These are phyloP conservation scores for Chaetomiaceae sp. DNA, from an alignment of 2,329 filamentous ascomycete genomes.

Conservation along the genomic window DNA sequence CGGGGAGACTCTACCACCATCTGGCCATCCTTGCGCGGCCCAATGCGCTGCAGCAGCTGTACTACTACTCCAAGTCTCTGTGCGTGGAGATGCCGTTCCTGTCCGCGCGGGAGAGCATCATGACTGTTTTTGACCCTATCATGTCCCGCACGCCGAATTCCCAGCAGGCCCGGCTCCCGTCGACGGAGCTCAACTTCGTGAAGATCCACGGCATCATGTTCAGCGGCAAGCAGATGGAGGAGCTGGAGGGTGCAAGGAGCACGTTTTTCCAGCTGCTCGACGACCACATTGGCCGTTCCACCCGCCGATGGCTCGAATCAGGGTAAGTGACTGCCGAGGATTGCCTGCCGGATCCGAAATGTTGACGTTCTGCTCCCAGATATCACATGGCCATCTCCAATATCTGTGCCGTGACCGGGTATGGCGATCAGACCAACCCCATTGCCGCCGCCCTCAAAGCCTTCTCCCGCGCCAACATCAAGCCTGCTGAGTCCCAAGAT, in stretches of 20 bases:
- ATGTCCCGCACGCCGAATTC: no score
- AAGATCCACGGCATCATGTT: constrained; percentile 63
- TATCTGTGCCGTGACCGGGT: constrained; percentile 52
- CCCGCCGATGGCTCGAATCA: constrained; percentile 48
- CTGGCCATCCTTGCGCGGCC: constrained; percentile 73
- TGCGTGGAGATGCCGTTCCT: constrained; percentile 63
- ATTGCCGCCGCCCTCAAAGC: constrained; percentile 42
- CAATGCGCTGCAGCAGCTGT: constrained; percentile 65
- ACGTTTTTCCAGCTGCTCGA: constrained; percentile 54
- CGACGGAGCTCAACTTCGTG: constrained; percentile 58
- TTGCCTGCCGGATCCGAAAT: no score
- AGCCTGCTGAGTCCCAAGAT: constrained; percentile 21
- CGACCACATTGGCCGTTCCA: constrained; percentile 49
- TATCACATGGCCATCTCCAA: no score
- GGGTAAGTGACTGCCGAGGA: constrained; percentile 33
- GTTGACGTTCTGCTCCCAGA: constrained; percentile 13
- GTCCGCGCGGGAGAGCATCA: constrained; percentile 64
- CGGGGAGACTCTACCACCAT: constrained; percentile 82
- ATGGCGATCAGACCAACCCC: constrained; percentile 46
- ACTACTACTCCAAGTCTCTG: constrained; percentile 66
- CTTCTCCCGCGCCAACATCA: constrained; percentile 25
- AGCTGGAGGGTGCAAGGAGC: constrained; percentile 40
- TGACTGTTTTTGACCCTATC: constrained; percentile 64
- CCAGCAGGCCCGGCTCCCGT: constrained; percentile 34
- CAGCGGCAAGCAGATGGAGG: constrained; percentile 43